Conservation (phyloP, 345 rosid species). For the Camelina hispida region DNA sequence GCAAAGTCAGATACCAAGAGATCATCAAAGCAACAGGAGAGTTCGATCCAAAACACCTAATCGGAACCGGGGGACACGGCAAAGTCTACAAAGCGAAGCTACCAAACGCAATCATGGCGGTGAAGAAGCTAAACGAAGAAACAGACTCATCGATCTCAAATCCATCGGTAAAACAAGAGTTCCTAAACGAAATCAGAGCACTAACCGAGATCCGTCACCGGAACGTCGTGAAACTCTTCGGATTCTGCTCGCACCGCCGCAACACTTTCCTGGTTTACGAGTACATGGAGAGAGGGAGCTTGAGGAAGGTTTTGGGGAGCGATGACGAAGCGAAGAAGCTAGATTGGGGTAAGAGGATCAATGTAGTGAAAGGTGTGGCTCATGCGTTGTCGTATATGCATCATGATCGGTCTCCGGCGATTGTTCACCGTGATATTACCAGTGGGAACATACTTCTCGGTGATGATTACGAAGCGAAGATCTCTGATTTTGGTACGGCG, state of each 20-base stretch:
- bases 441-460: constrained; percentile 46
- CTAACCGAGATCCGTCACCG: constrained; percentile 51
- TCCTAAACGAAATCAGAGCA: constrained; percentile 49
- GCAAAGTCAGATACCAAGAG: constrained; percentile 43
- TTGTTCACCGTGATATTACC: constrained; percentile 55
- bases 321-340: constrained; percentile 41
- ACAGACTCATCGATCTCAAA: constrained; percentile 40
- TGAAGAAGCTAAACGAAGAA: constrained; percentile 46
- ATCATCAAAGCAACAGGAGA: constrained; percentile 50
- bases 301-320: constrained; percentile 37
- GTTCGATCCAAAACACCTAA: constrained; percentile 47
- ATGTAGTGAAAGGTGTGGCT: constrained; percentile 51
- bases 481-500: constrained; percentile 56
- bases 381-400: constrained; percentile 58
- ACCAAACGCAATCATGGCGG: constrained; percentile 36
- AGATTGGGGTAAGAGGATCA: constrained; percentile 49
- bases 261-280: constrained; percentile 47
- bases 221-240: constrained; percentile 53
- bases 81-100: constrained; percentile 50
- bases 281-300: constrained; percentile 49
- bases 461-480: constrained; percentile 48
- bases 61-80: constrained; percentile 52
- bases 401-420: constrained; percentile 50
- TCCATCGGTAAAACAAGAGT: constrained; percentile 41
- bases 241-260: constrained; percentile 46